Base-by-base conservation (phyloP, 2,329 filamentous ascomycete species). In the Xylariaceae sp. region DNA sequence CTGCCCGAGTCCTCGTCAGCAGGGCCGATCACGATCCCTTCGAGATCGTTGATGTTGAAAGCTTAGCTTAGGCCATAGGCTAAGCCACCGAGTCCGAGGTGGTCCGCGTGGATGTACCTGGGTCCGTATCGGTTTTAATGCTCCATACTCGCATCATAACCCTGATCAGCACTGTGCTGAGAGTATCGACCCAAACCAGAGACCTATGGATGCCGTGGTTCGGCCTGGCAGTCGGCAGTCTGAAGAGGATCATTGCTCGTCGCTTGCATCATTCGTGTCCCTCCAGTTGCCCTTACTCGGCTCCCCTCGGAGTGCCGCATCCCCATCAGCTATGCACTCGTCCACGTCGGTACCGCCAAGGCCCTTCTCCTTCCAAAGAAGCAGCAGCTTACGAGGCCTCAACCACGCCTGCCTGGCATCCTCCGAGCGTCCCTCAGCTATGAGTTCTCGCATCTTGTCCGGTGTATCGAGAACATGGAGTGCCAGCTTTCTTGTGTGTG, bases 21-120 rank as follows among this genome's bases (percentile, higher is more conserved):
- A 70, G 83, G 55, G 69, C 69, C 27, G 92, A 98, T 60, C 70
- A 77, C 39, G 92, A 98, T 68, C 92, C 92, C 0, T 98, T 88
- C 61, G 80, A 81, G 32, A 83, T 95, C 38, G 70, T 86, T 43
- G 67, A 72, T 40, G 59, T 75, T 22, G 49, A 52, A 12, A 50
- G 59, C 34, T 14, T 26, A 12, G 6, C 24, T 6, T 26, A 26
- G 15, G 24, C n/a, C n/a, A n/a, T n/a, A n/a, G n/a, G n/a, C n/a
- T n/a, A n/a, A n/a, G n/a, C n/a, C n/a, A n/a, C n/a, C n/a, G n/a
- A n/a, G n/a, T n/a, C n/a, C n/a, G n/a, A n/a, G n/a, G n/a, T n/a
- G n/a, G n/a, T n/a, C n/a, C n/a, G n/a, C n/a, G n/a, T n/a, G n/a
- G n/a, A n/a, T n/a, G n/a, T n/a, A n/a, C n/a, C n/a, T n/a, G n/a